Conservation (phyloP, 441 rosid species). For the Gossypium davidsonii region DNA sequence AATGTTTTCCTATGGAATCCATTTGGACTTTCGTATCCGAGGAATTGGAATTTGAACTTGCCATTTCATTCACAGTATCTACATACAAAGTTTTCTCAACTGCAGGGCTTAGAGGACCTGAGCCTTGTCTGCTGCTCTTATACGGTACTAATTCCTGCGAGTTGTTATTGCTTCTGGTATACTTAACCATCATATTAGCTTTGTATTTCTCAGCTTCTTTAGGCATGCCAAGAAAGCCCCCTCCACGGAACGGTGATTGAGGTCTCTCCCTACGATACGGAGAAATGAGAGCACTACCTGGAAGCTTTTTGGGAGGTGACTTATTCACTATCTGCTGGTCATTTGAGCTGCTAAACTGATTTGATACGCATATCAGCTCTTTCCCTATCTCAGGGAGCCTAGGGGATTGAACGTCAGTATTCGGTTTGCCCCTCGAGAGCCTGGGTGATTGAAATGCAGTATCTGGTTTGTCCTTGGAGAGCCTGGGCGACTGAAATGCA, state of each 20-base stretch:
- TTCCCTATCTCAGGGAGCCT: conserved; percentile 28
- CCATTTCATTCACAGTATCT: conserved; percentile 34
- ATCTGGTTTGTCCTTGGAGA: conserved; percentile 24
- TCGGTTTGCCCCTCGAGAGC: conserved; percentile 20
- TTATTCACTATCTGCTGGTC: conserved; percentile 37
- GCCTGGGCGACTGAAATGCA: not conserved
- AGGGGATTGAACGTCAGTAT: conserved; percentile 32
- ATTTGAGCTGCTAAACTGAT: conserved; percentile 30
- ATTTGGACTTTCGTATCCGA: conserved; percentile 19
- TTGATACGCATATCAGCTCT: conserved; percentile 38
- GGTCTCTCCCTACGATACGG: conserved; percentile 46
- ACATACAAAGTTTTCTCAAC: conserved; percentile 58
- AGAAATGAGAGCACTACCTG: conserved; percentile 34
- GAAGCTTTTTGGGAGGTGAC: conserved; percentile 53
- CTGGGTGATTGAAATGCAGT: conserved; percentile 19
- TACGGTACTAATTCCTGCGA: conserved; percentile 53
- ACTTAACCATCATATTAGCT: conserved; percentile 31
- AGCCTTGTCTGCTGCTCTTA: conserved; percentile 25
- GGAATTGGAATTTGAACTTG: conserved; percentile 23
- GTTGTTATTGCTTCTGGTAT: conserved; percentile 36
- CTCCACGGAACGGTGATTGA: conserved; percentile 45
- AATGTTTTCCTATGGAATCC: conserved; percentile 17
- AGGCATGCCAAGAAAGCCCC: conserved; percentile 45
- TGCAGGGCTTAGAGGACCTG: conserved; percentile 37
- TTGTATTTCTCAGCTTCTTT: conserved; percentile 43